These are phyloP conservation scores for Crithidia thermophila DNA, from an alignment of 208 protist species.

Conservation along the genomic window DNA sequence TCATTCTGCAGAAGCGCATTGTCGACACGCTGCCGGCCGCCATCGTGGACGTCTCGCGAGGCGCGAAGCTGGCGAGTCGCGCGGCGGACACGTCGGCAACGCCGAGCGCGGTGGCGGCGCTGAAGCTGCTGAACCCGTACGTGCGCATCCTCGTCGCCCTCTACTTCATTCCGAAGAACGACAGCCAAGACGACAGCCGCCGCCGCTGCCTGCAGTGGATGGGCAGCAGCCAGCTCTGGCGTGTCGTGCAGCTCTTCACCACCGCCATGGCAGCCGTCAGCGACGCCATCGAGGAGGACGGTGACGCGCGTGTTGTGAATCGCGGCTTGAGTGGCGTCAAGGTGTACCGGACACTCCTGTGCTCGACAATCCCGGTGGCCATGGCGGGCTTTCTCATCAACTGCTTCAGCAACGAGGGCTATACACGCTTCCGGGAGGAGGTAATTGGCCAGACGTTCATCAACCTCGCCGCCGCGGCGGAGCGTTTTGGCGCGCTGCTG, in stretches of 20 bases:
- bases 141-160: slow-evolving; percentile 63
- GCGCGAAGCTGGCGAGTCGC: not conserved
- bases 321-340: slow-evolving; percentile 43
- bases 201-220: slow-evolving; percentile 55
- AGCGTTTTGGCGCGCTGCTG: slow-evolving; percentile 41
- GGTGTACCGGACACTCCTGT: slow-evolving; percentile 50
- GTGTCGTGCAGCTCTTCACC: slow-evolving; percentile 43
- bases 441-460: slow-evolving; percentile 35
- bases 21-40: slow-evolving; percentile 7
- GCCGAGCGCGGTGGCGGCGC: slow-evolving; percentile 13
- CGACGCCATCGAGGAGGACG: slow-evolving; percentile 21
- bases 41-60: slow-evolving; percentile 4
- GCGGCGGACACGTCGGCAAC: slow-evolving; percentile 7
- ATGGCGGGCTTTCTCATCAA: slow-evolving; percentile 60
- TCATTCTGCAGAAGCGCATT: slow-evolving; percentile 27
- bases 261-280: slow-evolving; percentile 23
- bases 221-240: slow-evolving; percentile 52
- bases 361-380: slow-evolving; percentile 48
- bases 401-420: slow-evolving; percentile 56
- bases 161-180: slow-evolving; percentile 60
- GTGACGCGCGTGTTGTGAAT: slow-evolving; percentile 33
- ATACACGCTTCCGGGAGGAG: slow-evolving; percentile 31
- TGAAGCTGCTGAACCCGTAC: slow-evolving; percentile 67
- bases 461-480: slow-evolving; percentile 27
- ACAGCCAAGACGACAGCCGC: slow-evolving; percentile 45